Base-by-base conservation (phyloP, 2,329 filamentous ascomycete species). In the Lachnellula occidentalis region DNA sequence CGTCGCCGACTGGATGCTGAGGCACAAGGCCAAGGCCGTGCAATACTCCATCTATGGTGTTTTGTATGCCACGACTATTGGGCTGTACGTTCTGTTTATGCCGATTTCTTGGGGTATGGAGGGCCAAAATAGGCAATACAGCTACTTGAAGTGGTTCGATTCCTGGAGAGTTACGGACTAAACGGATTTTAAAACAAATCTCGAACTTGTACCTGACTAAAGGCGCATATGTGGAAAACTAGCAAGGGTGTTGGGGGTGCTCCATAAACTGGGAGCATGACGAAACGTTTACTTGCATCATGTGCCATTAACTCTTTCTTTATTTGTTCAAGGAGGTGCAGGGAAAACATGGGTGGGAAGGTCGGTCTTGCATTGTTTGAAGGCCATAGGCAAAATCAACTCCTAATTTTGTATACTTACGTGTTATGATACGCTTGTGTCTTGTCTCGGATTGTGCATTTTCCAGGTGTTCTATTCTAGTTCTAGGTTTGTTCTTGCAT, bases 101-200 rank as follows among this genome's bases (percentile, higher is more conserved):
- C 92, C 89, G 21, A 92, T 99, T 68, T 94, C 90, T 72, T 99
- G 95, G 78, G 94, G 94, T 58, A 99, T 99, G 90, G 85, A 86
- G 55, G 94, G 94, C 14, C 76, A 81, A 57, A 90, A 90, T 74
- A 80, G 82, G 72, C 77, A 97, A 70, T 99, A 92, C 81, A 81
- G 78, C 65, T 92, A 97, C 76, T 78, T 99, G 76, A 95, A 90
- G 78, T 99, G 94, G 94, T 88, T 96, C 64, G 81, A 86, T 61
- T 83, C 76, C 61, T 99, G 92, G 92, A 86, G 66, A 56, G 61
- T 70, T 34, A 63, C 66, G 11, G 68, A 70, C 59, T 68, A 65
- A 58, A 31, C 27, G 27, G 27, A 31, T 31, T 12, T 31, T 9
- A 31, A 12, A 31, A 11, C 27, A 1, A 36, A 43, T 22, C 39